phyloP scores from a whole-genome alignment of 2,329 filamentous ascomycete genomes.

The Paecilomyces dactylethromorphus region DNA sequence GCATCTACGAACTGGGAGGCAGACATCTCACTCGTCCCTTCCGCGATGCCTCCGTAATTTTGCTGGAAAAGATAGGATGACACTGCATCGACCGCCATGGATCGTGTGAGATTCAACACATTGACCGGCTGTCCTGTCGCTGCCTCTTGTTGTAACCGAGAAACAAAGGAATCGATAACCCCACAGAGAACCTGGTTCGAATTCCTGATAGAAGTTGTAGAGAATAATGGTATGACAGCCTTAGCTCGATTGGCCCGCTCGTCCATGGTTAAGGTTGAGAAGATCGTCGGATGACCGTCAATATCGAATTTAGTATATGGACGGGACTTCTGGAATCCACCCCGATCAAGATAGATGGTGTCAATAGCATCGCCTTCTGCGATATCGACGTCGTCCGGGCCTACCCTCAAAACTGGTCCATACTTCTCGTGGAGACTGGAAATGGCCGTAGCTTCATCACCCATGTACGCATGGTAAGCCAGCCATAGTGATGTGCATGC shows the following conservation, averaged over 20 bases:
- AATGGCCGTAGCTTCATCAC: conserved; percentile 23
- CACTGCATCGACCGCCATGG: conserved; percentile 49
- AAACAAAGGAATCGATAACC: conserved; percentile 16
- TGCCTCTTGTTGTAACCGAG: conserved; percentile 10
- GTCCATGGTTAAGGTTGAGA: conserved; percentile 39
- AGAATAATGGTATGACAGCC: conserved; percentile 45
- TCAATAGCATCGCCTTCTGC: conserved; percentile 40
- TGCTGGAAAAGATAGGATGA: conserved; percentile 48
- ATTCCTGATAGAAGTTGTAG: conserved; percentile 13
- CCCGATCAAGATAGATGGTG: conserved; percentile 46
- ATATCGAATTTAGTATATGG: conserved; percentile 53
- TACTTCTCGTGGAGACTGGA: conserved; percentile 25
- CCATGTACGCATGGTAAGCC: conserved; percentile 24
- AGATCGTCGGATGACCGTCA: conserved; percentile 50
- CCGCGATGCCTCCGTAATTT: conserved; percentile 44
- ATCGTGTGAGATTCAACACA: conserved; percentile 44
- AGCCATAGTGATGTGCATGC: conserved; percentile 27
- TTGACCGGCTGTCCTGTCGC: conserved; percentile 12
- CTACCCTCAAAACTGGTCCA: conserved; percentile 30
- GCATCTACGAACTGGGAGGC: conserved; percentile 48
- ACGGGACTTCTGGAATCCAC: conserved; percentile 48
- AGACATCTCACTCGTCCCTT: conserved; percentile 30
- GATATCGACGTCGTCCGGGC: conserved; percentile 36
- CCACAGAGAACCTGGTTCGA: conserved; percentile 8
- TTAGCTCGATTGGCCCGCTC: conserved; percentile 44